Base-by-base conservation (phyloP, 805 yeast species). In the Pichia phayaonensis region DNA sequence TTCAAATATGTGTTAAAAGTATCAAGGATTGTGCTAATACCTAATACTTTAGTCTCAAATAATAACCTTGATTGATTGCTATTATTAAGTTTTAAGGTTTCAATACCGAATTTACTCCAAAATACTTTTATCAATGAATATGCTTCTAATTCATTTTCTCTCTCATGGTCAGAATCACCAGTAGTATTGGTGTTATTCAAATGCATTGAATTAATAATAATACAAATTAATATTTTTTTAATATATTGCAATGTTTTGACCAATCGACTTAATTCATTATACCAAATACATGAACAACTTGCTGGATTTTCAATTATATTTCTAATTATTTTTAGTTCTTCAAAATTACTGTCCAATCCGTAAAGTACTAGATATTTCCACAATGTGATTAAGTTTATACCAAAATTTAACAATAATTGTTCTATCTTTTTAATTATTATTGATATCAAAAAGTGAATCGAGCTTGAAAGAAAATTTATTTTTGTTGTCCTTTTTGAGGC, bases 301-400 rank as follows among this genome's bases (percentile, higher is more conserved):
- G 34, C 18, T 8, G 46, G 29, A 40, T 43, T 46, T 36, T 43
- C 23, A 20, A 46, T 24, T 21, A 50, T 43, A 44, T 46, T 46
- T 24, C 40, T 29, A 10, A 50, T 42, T 8, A 50, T 21, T 40
- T 47, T 47, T 4, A 23, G n/a, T 27, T 50, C 54, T 31, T 50
- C 50, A 18, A 21, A 44, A 21, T 50, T 45, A 13, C 13, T 36
- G 13, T 50, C 47, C 21, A 50, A 27, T 31, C 48, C 54, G 24
- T 50, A 50, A 41, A 50, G 40, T 3, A 44, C 45, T 10, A 50
- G 21, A 42, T 50, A 50, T 21, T 50, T 40, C 50, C 48, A 47
- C 15, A 50, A 18, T 16, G 38, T 34, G n/a, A 34, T 4, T 16
- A 34, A 34, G n/a, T 34, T 16, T 16, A 39, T 34, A n/a, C 11